phyloP scores from a whole-genome alignment of 192 early-diverging fungal genomes.

The Gamsiella multidivaricata region DNA sequence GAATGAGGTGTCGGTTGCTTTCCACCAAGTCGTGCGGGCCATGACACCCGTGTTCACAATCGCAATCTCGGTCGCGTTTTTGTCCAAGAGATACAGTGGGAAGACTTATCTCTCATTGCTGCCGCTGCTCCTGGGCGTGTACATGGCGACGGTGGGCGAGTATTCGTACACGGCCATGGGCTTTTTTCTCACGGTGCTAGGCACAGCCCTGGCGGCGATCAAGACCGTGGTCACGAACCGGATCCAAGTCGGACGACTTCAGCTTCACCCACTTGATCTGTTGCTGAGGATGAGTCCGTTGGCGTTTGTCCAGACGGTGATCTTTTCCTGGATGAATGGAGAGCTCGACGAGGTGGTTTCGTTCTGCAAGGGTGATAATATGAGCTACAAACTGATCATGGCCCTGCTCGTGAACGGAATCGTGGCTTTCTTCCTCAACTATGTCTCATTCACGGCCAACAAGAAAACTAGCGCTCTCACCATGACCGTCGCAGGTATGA shows the following conservation, averaged over 20 bases:
- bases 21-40: slow-evolving; percentile 87
- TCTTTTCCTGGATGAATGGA: slow-evolving; percentile 72
- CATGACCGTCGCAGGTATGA: slow-evolving; percentile 75
- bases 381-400: slow-evolving; percentile 55
- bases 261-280: slow-evolving; percentile 84
- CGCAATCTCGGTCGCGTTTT: slow-evolving; percentile 69
- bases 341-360: slow-evolving; percentile 63
- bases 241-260: slow-evolving; percentile 81
- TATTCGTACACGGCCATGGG: slow-evolving; percentile 79
- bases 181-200: slow-evolving; percentile 81
- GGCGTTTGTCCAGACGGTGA: slow-evolving; percentile 77
- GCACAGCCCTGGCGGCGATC: slow-evolving; percentile 78
- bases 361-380: slow-evolving; percentile 56
- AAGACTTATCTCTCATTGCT: slow-evolving; percentile 72
- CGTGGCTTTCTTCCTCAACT: slow-evolving; percentile 89
- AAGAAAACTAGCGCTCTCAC: slow-evolving; percentile 86
- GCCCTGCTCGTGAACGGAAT: slow-evolving; percentile 81
- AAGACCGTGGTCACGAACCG: slow-evolving; percentile 90
- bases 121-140: slow-evolving; percentile 79
- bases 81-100: slow-evolving; percentile 63
- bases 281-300: slow-evolving; percentile 83
- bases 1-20: slow-evolving; percentile 58
- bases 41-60: slow-evolving; percentile 87
- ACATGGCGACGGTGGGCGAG: slow-evolving; percentile 85
- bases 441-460: slow-evolving; percentile 89